Evolutionary conservation across 1,139 yeast species (phyloP).

Genomic region (Geotrichum fermentans): DNA sequence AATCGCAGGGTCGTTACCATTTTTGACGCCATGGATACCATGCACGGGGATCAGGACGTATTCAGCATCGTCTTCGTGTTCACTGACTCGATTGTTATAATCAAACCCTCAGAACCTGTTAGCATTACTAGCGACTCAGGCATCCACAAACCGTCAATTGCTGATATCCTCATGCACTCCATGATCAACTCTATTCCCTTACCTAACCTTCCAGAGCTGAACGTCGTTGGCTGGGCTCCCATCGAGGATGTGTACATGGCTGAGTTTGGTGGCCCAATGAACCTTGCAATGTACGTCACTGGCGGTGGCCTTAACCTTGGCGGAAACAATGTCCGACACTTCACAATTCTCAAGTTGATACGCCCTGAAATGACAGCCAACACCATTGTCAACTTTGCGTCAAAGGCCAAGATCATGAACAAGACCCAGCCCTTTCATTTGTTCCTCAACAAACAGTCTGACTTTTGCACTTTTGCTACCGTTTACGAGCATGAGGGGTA

Average conservation of each 20-base stretch:
- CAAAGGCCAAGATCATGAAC: slow-evolving; percentile 72
- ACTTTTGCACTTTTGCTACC: slow-evolving; percentile 59
- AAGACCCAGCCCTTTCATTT: slow-evolving; percentile 84
- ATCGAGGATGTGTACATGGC: slow-evolving; percentile 46
- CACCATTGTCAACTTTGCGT: slow-evolving; percentile 58
- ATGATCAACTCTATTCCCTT: slow-evolving; percentile 80
- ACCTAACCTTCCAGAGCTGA: slow-evolving; percentile 61
- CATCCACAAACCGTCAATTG: slow-evolving; percentile 53
- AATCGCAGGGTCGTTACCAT: slow-evolving; percentile 80
- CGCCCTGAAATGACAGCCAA: slow-evolving; percentile 37
- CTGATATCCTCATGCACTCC: slow-evolving; percentile 86
- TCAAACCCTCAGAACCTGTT: slow-evolving; percentile 41
- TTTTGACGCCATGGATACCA: slow-evolving; percentile 52
- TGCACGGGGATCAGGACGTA: slow-evolving; percentile 28
- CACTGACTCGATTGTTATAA: slow-evolving; percentile 69
- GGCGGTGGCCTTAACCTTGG: slow-evolving; percentile 17
- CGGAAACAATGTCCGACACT: slow-evolving; percentile 13
- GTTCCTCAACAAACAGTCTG: slow-evolving; percentile 47
- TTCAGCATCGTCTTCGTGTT: slow-evolving; percentile 65
- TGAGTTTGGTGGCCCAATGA: slow-evolving; percentile 26
- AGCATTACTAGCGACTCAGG: slow-evolving; percentile 34
- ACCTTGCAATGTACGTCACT: slow-evolving; percentile 23
- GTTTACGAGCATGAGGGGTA: slow-evolving; percentile 72
- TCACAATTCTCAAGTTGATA: slow-evolving; percentile 27
- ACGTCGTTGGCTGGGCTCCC: slow-evolving; percentile 63